Evolutionary conservation across 148 eudicot genomes (phyloP).

Genomic region (Persicaria maculosa): DNA sequence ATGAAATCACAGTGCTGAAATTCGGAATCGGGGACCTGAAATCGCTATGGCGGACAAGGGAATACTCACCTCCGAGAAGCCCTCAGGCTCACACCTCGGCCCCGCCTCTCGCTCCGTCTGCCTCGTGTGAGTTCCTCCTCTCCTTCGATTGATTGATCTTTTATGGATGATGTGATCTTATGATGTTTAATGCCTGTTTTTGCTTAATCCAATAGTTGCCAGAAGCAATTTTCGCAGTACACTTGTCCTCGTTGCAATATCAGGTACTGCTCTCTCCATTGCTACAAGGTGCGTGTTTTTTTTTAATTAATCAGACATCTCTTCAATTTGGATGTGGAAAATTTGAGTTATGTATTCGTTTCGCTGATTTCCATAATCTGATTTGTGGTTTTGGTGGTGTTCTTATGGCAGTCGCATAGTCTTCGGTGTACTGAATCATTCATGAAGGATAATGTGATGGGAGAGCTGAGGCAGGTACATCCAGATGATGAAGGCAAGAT

Average conservation of each 20-base stretch:
- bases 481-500: constrained; percentile 61
- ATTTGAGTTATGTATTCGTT: not conserved
- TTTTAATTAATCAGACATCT: not conserved
- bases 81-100: not conserved
- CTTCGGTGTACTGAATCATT: constrained; percentile 90
- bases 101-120: constrained; percentile 11
- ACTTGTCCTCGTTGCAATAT: constrained; percentile 91
- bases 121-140: constrained; percentile 11
- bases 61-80: constrained; percentile 8
- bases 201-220: constrained; percentile 36
- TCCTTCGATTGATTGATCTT: not conserved
- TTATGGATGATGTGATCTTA: not conserved
- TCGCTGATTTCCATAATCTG: not conserved
- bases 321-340: constrained; percentile 2
- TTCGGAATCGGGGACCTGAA: not conserved
- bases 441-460: constrained; percentile 86
- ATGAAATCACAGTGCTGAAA: not conserved
- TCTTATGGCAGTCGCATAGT: constrained; percentile 61
- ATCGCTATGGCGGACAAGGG: constrained; percentile 9
- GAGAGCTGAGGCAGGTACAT: constrained; percentile 45
- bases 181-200: not conserved
- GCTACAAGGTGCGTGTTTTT: constrained; percentile 68
- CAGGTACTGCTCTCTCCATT: constrained; percentile 85
- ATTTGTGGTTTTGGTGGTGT: not conserved
- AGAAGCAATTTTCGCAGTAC: constrained; percentile 89